phyloP scores from a whole-genome alignment of 164 flowering plant genomes.

The Tinospora cordifolia region DNA sequence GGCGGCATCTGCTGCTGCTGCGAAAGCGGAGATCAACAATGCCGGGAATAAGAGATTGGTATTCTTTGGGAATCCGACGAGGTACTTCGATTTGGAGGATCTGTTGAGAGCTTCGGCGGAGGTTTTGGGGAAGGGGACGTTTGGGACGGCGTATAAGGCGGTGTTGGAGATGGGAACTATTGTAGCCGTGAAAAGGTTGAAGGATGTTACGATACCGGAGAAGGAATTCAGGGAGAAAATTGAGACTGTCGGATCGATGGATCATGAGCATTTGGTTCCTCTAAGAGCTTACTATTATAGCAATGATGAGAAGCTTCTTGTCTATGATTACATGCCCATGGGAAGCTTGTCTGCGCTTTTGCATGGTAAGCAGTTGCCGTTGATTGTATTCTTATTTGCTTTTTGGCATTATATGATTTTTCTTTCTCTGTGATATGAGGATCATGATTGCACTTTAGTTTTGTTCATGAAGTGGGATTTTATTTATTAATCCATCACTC shows the following conservation, averaged over 20 bases:
- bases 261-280: constrained; percentile 68
- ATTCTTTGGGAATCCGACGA: constrained; percentile 36
- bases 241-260: constrained; percentile 54
- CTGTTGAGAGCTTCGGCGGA: constrained; percentile 74
- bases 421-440: background rate
- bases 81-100: constrained; percentile 58
- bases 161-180: constrained; percentile 50
- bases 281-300: constrained; percentile 72
- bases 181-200: constrained; percentile 89
- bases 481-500: background rate
- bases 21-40: constrained; percentile 15
- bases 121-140: constrained; percentile 79
- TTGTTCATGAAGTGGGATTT: background rate
- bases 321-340: constrained; percentile 82
- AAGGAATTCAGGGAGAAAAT: constrained; percentile 73
- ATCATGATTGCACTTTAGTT: background rate
- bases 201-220: constrained; percentile 58
- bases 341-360: constrained; percentile 96
- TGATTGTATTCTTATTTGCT: background rate
- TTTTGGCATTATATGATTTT: background rate
- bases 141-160: constrained; percentile 76
- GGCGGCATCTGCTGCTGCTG: constrained; percentile 13
- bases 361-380: constrained; percentile 52
- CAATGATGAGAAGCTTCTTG: constrained; percentile 80
- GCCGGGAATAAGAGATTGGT: constrained; percentile 36